Conservation (phyloP, 1,284 basidiomycete species). For the Apiotrichum sp. region DNA sequence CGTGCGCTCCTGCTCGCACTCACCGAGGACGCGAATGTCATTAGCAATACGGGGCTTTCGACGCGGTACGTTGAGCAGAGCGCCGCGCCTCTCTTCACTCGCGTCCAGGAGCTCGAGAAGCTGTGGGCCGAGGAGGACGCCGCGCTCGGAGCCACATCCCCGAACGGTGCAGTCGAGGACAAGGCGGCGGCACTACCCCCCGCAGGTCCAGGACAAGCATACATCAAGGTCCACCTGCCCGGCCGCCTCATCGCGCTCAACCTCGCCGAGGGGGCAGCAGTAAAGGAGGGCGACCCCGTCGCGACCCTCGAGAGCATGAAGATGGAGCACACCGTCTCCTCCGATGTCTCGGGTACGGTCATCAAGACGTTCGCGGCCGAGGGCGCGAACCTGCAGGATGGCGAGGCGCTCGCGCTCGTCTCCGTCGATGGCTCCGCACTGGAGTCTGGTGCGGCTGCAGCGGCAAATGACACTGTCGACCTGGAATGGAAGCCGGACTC, state of each 20-base stretch:
- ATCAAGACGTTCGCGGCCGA: slow-evolving; percentile 5
- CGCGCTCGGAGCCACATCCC: neutral
- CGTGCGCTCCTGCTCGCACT: slow-evolving; percentile 15
- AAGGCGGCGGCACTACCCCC: slow-evolving; percentile 5
- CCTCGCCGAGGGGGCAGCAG: slow-evolving; percentile 5
- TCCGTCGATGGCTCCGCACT: neutral
- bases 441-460: neutral
- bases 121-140: slow-evolving; percentile 4
- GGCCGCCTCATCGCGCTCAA: slow-evolving; percentile 12
- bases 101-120: slow-evolving; percentile 8
- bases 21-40: slow-evolving; percentile 8
- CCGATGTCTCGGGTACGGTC: slow-evolving; percentile 6
- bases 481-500: slow-evolving; percentile 10
- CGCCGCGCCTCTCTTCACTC: slow-evolving; percentile 1
- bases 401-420: slow-evolving; percentile 12
- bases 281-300: slow-evolving; percentile 11
- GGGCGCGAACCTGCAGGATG: slow-evolving; percentile 15
- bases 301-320: slow-evolving; percentile 19
- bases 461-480: slow-evolving; percentile 4
- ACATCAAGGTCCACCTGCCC: slow-evolving; percentile 15
- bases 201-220: slow-evolving; percentile 11
- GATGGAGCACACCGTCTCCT: slow-evolving; percentile 18
- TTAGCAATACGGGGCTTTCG: slow-evolving; percentile 6
- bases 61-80: slow-evolving; percentile 16
- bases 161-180: neutral